phyloP scores from a whole-genome alignment of 257 asterid genomes.

The Nicotiana tabacum region DNA sequence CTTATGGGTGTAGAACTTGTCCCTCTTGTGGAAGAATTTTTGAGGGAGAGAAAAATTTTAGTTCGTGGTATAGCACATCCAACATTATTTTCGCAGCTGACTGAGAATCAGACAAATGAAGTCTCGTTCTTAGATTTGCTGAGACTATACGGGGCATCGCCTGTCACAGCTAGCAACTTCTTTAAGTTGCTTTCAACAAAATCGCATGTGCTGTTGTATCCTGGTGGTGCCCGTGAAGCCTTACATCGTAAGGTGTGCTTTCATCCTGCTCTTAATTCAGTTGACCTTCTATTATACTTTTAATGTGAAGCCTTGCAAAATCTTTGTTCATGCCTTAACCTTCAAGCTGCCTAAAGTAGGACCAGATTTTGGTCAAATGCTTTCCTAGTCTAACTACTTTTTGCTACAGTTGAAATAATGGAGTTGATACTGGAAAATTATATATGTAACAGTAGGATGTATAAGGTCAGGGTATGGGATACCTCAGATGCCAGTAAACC shows the following conservation, averaged over 20 bases:
- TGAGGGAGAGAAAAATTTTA: slow-evolving; percentile 55
- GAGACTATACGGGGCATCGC: slow-evolving; percentile 69
- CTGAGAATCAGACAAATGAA: slow-evolving; percentile 31
- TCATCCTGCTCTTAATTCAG: slow-evolving; percentile 1
- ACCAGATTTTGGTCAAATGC: background rate
- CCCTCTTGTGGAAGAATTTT: slow-evolving; percentile 52
- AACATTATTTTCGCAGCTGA: slow-evolving; percentile 36
- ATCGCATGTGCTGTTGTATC: slow-evolving; percentile 89
- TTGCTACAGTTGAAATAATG: too few relatives aligned
- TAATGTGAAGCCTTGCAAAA: background rate
- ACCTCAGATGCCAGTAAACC: too few relatives aligned
- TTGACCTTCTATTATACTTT: background rate
- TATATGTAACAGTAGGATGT: too few relatives aligned
- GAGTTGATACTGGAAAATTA: too few relatives aligned
- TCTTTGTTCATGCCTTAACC: background rate
- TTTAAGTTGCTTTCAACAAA: slow-evolving; percentile 66
- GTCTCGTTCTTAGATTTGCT: slow-evolving; percentile 36
- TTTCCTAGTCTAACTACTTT: too few relatives aligned
- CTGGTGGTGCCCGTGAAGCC: slow-evolving; percentile 99
- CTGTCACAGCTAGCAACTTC: slow-evolving; percentile 67
- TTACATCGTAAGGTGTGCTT: slow-evolving; percentile 68
- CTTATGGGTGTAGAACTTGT: slow-evolving; percentile 68
- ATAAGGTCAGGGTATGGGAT: too few relatives aligned
- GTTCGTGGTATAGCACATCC: slow-evolving; percentile 93
- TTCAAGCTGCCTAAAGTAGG: too few relatives aligned